Percentiles rank a stretch among this genome's conserved stretches.
Conservation (phyloP, 139 green algal species). For the Coelastrella sp. region DNA sequence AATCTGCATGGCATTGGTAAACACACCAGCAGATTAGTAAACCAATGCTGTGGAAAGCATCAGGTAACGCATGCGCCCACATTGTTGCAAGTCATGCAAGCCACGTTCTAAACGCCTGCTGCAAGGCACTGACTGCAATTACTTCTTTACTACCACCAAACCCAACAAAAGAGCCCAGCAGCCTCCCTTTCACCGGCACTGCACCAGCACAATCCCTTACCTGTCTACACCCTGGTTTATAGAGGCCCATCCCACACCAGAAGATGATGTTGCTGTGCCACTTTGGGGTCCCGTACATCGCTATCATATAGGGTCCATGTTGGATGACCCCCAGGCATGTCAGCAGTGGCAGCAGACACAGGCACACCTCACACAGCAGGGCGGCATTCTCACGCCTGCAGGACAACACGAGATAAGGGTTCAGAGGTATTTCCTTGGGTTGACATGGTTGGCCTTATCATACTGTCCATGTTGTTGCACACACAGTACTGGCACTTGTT, state of each 20-base stretch:
- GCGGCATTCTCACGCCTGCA: background rate
- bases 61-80: background rate
- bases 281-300: background rate
- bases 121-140: background rate
- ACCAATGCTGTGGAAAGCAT: background rate
- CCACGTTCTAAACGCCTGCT: background rate
- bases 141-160: background rate
- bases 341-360: background rate
- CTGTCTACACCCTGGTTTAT: background rate
- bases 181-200: background rate
- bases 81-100: background rate
- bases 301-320: background rate
- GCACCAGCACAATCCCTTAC: background rate
- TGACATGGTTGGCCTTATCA: background rate
- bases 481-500: background rate
- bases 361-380: background rate
- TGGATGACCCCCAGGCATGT: background rate
- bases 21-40: background rate
- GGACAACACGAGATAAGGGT: background rate
- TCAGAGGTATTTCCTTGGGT: background rate
- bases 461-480: background rate
- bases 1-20: background rate
- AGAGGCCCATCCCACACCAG: background rate
- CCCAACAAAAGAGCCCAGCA: background rate
- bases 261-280: background rate